phyloP scores from a whole-genome alignment of 371 early-diverging fungal species.

The Actinomucor elegans region DNA sequence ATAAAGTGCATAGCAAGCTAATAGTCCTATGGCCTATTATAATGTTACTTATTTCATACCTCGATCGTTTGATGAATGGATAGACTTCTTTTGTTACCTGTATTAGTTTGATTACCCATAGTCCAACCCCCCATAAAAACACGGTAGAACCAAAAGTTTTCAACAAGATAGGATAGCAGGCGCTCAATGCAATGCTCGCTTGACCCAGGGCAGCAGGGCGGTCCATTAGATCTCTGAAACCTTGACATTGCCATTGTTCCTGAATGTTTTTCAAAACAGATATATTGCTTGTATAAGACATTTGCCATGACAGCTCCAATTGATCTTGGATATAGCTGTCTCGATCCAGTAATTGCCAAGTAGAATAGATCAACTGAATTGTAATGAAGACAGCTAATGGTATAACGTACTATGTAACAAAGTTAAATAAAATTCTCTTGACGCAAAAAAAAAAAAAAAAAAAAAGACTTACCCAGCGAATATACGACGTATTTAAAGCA shows the following conservation, averaged over 20 bases:
- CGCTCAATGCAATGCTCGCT: neutral
- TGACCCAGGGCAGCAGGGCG: neutral
- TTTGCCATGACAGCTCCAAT: slow-evolving; percentile 6
- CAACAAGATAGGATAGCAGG: slow-evolving; percentile 7
- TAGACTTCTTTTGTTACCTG: no score
- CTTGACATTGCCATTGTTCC: slow-evolving; percentile 12
- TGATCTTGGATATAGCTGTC: slow-evolving; percentile 9
- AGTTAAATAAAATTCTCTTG: no score
- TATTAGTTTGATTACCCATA: slow-evolving; percentile 9
- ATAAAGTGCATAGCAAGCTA: slow-evolving; percentile 8
- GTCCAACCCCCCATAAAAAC: slow-evolving; percentile 7
- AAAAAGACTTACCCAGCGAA: slow-evolving; percentile 11
- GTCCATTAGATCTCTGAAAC: neutral
- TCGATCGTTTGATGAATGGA: no score
- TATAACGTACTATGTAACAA: slow-evolving; percentile 6
- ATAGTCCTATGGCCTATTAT: slow-evolving; percentile 2
- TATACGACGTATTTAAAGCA: neutral
- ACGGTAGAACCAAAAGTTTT: slow-evolving; percentile 2
- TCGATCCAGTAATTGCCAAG: neutral
- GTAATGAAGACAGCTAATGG: slow-evolving; percentile 5
- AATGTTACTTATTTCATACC: no score
- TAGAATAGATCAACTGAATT: slow-evolving; percentile 5
- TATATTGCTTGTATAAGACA: neutral
- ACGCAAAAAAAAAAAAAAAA: no score
- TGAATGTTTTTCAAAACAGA: neutral